Conservation (phyloP, 345 rosid genomes). For the Turritis glabra region DNA sequence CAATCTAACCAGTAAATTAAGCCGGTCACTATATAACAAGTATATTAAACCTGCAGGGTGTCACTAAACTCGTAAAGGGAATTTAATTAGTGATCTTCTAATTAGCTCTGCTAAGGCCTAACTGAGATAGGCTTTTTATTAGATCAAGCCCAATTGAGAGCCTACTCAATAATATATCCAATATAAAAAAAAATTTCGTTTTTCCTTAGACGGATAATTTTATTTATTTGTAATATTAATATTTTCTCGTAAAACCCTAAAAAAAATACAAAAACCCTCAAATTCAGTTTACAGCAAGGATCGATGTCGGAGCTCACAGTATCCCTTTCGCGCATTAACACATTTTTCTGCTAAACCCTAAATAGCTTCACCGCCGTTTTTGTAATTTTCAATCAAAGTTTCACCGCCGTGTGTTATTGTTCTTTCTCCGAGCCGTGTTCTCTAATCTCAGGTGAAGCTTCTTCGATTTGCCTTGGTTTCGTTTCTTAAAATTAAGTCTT, state of each 20-base stretch:
- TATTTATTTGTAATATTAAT: not conserved
- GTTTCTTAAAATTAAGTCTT: not conserved
- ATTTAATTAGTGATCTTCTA: not conserved
- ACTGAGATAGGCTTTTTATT: not conserved
- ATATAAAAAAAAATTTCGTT: not conserved
- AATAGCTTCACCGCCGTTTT: not conserved
- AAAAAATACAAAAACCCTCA: conserved; percentile 19
- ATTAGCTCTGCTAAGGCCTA: not conserved
- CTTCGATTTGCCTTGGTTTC: conserved; percentile 1
- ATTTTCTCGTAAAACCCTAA: conserved; percentile 28
- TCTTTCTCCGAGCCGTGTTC: not conserved
- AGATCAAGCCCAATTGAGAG: not conserved
- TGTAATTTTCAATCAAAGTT: not conserved
- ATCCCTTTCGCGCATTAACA: not conserved
- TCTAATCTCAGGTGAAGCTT: conserved; percentile 27
- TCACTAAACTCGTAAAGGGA: not conserved
- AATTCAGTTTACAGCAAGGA: not conserved
- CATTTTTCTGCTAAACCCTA: conserved; percentile 17
- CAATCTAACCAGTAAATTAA: not conserved
- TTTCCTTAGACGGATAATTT: no score
- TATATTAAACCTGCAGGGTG: not conserved
- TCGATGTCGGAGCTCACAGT: conserved; percentile 21
- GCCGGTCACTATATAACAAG: not conserved
- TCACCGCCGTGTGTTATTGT: conserved; percentile 4
- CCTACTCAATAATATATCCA: not conserved